phyloP scores from a whole-genome alignment of 208 protist species.

The Herpetomonas tarakana region DNA sequence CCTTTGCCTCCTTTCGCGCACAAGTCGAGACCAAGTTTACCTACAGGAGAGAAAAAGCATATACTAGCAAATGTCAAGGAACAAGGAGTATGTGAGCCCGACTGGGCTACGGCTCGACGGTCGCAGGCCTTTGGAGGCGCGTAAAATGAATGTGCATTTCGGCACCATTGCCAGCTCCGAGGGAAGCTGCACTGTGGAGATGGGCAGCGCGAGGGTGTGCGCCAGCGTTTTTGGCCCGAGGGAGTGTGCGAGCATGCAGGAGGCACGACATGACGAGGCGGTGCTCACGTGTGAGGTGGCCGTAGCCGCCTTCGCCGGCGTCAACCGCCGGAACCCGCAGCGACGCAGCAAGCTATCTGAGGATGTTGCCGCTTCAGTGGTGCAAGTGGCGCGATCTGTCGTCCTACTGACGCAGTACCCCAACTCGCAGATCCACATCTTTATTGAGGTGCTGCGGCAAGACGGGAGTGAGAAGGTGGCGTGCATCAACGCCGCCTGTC shows the following conservation, averaged over 20 bases:
- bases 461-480: conserved; percentile 82
- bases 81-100: conserved; percentile 82
- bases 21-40: too few relatives aligned
- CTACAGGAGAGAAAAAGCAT: too few relatives aligned
- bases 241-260: conserved; percentile 49
- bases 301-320: conserved; percentile 75
- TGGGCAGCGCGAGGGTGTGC: conserved; percentile 60
- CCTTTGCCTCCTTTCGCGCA: too few relatives aligned
- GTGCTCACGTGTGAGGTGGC: conserved; percentile 80
- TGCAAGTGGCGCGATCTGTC: conserved; percentile 70
- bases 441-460: conserved; percentile 71
- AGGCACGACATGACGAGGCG: conserved; percentile 58
- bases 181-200: conserved; percentile 66
- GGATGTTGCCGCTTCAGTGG: conserved; percentile 69
- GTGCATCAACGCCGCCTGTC: conserved; percentile 85
- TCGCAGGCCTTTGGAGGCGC: conserved; percentile 62
- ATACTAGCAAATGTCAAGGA: conserved; percentile 48
- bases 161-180: conserved; percentile 57
- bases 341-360: conserved; percentile 53
- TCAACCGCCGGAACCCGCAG: conserved; percentile 59
- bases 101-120: conserved; percentile 81
- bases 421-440: conserved; percentile 86
- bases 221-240: conserved; percentile 71
- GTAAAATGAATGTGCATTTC: conserved; percentile 62
- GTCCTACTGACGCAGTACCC: conserved; percentile 82